Conservation (phyloP, 2,329 filamentous ascomycete genomes). For the Fusarium sp. region DNA sequence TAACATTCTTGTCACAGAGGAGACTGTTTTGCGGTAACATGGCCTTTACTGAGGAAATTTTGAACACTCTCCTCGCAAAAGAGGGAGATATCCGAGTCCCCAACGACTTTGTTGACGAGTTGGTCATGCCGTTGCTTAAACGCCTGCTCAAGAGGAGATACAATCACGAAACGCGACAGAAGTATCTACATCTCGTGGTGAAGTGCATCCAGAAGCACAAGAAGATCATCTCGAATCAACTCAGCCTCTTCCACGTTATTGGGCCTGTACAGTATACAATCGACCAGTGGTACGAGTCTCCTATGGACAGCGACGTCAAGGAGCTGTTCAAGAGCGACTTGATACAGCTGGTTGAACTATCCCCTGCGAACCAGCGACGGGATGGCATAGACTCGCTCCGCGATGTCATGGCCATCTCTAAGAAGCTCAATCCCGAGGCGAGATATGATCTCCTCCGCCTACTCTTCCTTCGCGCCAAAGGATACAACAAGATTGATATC, state of each 20-base stretch:
- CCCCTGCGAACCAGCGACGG: not conserved
- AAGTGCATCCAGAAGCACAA: conserved; percentile 16
- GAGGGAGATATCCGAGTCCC: conserved; percentile 20
- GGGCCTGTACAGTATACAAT: conserved; percentile 24
- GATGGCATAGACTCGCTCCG: not conserved
- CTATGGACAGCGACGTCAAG: not conserved
- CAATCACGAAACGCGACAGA: conserved; percentile 20
- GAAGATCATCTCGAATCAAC: not conserved
- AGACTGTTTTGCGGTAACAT: conserved; percentile 34
- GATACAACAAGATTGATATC: conserved; percentile 38
- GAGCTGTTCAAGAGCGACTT: conserved; percentile 1
- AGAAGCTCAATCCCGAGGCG: not conserved
- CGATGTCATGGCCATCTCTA: not conserved
- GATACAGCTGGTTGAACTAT: conserved; percentile 14
- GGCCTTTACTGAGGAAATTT: conserved; percentile 17
- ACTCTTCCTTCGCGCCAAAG: conserved; percentile 29
- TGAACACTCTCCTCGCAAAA: conserved; percentile 20
- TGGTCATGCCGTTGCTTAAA: conserved; percentile 40
- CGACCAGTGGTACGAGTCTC: conserved; percentile 24
- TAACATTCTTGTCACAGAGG: conserved; percentile 2
- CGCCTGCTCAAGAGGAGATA: conserved; percentile 25
- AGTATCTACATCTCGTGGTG: conserved; percentile 30
- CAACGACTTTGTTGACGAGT: conserved; percentile 27
- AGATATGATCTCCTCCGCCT: conserved; percentile 42
- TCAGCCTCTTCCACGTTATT: not conserved